Percentiles rank a stretch among this genome's conserved stretches.
Evolutionary conservation across 176 grass and related monocot species (phyloP).

Genomic region (Ampelocalamus luodianensis): DNA sequence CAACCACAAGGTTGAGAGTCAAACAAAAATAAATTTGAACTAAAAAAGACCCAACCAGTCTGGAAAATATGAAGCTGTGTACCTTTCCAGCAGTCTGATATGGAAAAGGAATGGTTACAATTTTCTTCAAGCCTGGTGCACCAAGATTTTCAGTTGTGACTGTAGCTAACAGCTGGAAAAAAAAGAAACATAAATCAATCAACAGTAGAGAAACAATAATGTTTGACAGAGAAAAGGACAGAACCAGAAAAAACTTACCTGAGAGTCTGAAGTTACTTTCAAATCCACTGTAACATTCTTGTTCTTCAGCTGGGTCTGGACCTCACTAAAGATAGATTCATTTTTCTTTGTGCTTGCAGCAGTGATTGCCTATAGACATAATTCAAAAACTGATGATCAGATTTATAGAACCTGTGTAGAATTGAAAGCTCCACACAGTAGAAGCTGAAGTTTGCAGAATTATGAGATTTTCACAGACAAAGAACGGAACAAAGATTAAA

Average conservation of each 20-base stretch:
- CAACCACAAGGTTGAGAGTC: conserved; percentile 35
- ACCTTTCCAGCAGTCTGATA: conserved; percentile 66
- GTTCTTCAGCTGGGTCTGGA: conserved; percentile 63
- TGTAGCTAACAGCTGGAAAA: conserved; percentile 57
- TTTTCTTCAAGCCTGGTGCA: conserved; percentile 64
- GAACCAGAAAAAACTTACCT: conserved; percentile 43
- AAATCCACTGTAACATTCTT: conserved; percentile 60
- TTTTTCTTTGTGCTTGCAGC: conserved; percentile 59
- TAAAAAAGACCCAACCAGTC: neutral
- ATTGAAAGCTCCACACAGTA: neutral
- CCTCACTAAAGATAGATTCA: conserved; percentile 58
- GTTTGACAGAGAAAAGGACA: neutral
- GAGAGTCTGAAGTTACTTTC: conserved; percentile 63
- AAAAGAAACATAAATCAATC: conserved; percentile 20
- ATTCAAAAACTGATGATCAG: neutral
- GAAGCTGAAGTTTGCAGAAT: neutral
- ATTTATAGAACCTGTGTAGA: neutral
- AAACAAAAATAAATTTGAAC: neutral
- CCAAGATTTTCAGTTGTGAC: conserved; percentile 55
- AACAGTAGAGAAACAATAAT: neutral
- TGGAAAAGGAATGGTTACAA: conserved; percentile 60
- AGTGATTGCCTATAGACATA: conserved; percentile 49
- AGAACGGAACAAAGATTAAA: neutral
- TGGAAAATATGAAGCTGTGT: conserved; percentile 6
- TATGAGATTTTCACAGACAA: neutral